Evolutionary conservation across 2,329 filamentous ascomycete genomes (phyloP).

Genomic region (Monilinia vaccinii-corymbosi): DNA sequence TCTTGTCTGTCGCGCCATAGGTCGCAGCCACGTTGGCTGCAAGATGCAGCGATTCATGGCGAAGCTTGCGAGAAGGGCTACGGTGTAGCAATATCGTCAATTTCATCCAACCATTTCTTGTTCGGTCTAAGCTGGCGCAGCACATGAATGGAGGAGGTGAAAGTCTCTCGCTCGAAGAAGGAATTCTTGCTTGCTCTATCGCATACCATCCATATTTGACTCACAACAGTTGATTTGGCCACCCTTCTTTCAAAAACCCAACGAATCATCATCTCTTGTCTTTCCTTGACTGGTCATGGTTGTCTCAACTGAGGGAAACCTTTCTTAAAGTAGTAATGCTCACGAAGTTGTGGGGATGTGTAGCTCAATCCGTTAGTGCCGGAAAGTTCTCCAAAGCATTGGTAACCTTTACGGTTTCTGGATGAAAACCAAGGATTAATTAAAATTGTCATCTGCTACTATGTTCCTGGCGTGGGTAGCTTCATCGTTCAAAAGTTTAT

Average conservation of each 20-base stretch:
- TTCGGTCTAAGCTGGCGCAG: too few relatives aligned
- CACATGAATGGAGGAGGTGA: too few relatives aligned
- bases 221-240: too few relatives aligned
- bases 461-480: not conserved
- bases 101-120: too few relatives aligned
- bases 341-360: not conserved
- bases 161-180: too few relatives aligned
- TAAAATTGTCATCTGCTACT: not conserved
- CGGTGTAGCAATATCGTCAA: too few relatives aligned
- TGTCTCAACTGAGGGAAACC: not conserved
- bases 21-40: too few relatives aligned
- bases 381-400: not conserved
- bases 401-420: not conserved
- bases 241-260: not conserved
- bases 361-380: not conserved
- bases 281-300: not conserved
- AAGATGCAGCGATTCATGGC: too few relatives aligned
- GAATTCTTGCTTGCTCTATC: too few relatives aligned
- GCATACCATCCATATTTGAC: too few relatives aligned
- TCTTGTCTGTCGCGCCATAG: too few relatives aligned
- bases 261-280: not conserved
- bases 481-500: not conserved
- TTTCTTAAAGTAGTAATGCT: slow-evolving; percentile 7
- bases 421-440: not conserved
- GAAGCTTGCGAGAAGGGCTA: too few relatives aligned